Conservation (phyloP, 1,139 yeast genomes). For the Lizanozyma gosingica region DNA sequence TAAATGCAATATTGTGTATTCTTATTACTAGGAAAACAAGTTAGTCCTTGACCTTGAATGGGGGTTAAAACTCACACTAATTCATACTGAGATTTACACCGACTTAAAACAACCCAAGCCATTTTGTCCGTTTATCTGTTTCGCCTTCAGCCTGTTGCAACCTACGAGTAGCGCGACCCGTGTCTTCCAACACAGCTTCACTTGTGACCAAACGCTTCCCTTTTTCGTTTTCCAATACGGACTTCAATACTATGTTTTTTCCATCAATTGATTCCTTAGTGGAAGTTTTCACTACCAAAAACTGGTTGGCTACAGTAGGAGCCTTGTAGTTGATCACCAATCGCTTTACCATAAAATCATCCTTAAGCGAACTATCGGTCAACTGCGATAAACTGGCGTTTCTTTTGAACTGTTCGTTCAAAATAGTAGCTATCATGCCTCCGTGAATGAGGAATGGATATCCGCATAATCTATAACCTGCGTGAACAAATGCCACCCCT, state of each 20-base stretch:
- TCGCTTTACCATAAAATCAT: constrained; percentile 22
- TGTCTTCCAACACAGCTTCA: constrained; percentile 28
- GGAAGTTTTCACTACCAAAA: constrained; percentile 53
- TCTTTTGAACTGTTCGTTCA: constrained; percentile 66
- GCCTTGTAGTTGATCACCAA: constrained; percentile 51
- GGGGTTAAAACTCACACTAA: too few species aligned
- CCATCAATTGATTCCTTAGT: constrained; percentile 22
- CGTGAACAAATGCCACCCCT: constrained; percentile 60
- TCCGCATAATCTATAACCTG: constrained; percentile 76
- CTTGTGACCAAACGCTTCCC: constrained; percentile 32
- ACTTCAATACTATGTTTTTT: constrained; percentile 19
- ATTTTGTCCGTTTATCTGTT: too few species aligned
- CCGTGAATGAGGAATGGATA: constrained; percentile 88
- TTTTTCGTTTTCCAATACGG: constrained; percentile 24
- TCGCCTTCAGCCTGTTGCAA: background rate
- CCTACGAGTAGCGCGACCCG: constrained; percentile 23
- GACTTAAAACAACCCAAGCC: background rate
- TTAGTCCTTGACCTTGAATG: too few species aligned
- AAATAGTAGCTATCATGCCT: constrained; percentile 74
- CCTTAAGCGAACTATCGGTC: constrained; percentile 26
- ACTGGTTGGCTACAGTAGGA: constrained; percentile 78
- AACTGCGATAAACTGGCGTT: constrained; percentile 37
- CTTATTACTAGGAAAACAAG: too few species aligned
- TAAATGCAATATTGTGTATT: too few species aligned
- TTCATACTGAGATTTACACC: too few species aligned